phyloP scores from a whole-genome alignment of 2,329 filamentous ascomycete genomes.

The Westerdykella ornata region DNA sequence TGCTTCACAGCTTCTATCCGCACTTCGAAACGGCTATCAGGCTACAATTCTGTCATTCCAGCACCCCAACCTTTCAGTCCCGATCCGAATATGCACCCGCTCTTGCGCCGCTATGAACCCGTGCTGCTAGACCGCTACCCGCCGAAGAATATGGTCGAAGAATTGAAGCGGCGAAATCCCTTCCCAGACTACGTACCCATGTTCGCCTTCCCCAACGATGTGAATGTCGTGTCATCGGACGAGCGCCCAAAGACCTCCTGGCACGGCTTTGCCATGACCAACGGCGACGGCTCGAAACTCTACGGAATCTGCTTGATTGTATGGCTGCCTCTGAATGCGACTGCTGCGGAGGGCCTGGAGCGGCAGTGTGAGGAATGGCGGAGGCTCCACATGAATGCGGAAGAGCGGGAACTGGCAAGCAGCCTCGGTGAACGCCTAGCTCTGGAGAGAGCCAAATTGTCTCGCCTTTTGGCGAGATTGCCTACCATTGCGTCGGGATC shows the following conservation, averaged over 20 bases:
- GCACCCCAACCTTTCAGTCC: conserved; percentile 83
- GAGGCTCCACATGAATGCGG: conserved; percentile 69
- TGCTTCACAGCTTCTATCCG: conserved; percentile 55
- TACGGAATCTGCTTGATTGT: conserved; percentile 88
- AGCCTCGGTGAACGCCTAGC: conserved; percentile 86
- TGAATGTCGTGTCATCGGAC: conserved; percentile 92
- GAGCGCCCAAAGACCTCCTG: conserved; percentile 92
- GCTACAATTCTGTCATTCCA: conserved; percentile 97
- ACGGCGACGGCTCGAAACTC: conserved; percentile 81
- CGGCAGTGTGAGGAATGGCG: conserved; percentile 51
- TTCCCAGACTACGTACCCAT: conserved; percentile 98
- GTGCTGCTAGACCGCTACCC: conserved; percentile 94
- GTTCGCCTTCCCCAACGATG: conserved; percentile 98
- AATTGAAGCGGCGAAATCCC: conserved; percentile 68
- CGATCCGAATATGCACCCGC: conserved; percentile 88
- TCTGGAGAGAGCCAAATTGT: conserved; percentile 80
- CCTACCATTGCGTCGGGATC: conserved; percentile 76
- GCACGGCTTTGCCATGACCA: conserved; percentile 99
- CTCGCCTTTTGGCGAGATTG: conserved; percentile 75
- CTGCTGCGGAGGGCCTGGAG: conserved; percentile 77
- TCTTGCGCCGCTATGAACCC: conserved; percentile 90
- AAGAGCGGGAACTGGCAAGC: conserved; percentile 85
- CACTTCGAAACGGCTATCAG: conserved; percentile 83
- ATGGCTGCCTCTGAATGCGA: conserved; percentile 79
- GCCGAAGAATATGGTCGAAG: conserved; percentile 72